phyloP scores from a whole-genome alignment of 805 yeast species.

The Blastobotrys robertii region DNA sequence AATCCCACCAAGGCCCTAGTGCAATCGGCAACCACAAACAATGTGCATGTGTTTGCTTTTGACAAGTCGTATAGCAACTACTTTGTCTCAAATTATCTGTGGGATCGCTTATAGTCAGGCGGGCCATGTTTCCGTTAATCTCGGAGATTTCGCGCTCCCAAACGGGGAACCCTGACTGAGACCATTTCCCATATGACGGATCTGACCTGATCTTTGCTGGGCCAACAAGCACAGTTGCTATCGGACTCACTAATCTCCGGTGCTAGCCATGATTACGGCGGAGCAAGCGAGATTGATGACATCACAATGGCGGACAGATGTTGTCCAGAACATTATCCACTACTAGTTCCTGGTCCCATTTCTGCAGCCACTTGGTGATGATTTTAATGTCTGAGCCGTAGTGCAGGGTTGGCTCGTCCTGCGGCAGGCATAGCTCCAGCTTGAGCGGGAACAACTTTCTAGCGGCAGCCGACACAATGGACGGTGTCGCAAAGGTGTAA shows the following conservation, averaged over 20 bases:
- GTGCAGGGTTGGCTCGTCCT: constrained; percentile 41
- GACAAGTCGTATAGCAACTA: constrained; percentile 49
- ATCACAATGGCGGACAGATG: constrained; percentile 46
- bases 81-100: constrained; percentile 64
- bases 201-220: not conserved
- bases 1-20: constrained; percentile 15
- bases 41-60: constrained; percentile 16
- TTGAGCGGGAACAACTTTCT: constrained; percentile 40
- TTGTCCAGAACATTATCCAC: constrained; percentile 42
- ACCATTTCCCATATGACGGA: not conserved
- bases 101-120: constrained; percentile 40
- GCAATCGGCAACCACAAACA: constrained; percentile 11
- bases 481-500: constrained; percentile 40
- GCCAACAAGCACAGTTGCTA: not conserved
- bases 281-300: no score
- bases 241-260: not conserved
- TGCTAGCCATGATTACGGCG: not conserved
- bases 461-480: constrained; percentile 42
- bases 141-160: no score
- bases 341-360: constrained; percentile 39
- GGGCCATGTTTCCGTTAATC: not conserved
- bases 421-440: constrained; percentile 31
- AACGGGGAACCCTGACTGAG: not conserved
- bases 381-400: constrained; percentile 47
- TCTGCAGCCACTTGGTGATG: constrained; percentile 32